phyloP scores from a whole-genome alignment of 2,329 filamentous ascomycete species.

The Phoma sp. region DNA sequence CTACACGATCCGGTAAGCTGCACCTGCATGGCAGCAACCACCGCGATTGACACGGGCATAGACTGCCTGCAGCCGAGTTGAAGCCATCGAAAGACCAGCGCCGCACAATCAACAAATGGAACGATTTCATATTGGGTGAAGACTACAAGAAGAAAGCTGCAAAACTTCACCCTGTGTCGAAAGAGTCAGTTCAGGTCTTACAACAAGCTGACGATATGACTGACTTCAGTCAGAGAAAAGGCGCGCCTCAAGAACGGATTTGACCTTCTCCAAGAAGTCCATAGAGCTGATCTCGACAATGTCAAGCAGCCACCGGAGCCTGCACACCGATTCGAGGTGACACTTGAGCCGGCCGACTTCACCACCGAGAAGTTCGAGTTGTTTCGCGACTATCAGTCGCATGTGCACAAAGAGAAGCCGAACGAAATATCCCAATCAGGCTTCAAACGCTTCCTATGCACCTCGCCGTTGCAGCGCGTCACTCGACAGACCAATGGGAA shows the following conservation, averaged over 20 bases:
- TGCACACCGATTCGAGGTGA: conserved; percentile 71
- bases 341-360: conserved; percentile 72
- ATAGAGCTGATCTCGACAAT: conserved; percentile 67
- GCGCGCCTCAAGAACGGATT: conserved; percentile 72
- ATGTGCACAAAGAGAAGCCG: conserved; percentile 72
- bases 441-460: conserved; percentile 77
- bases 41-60: conserved; percentile 29
- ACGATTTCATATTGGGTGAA: conserved; percentile 72
- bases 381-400: conserved; percentile 76
- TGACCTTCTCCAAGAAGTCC: conserved; percentile 69
- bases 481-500: conserved; percentile 57
- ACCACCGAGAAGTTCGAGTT: conserved; percentile 77
- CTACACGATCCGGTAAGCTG: conserved; percentile 71
- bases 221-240: conserved; percentile 53
- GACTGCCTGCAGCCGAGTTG: conserved; percentile 70
- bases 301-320: conserved; percentile 67
- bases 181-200: conserved; percentile 54
- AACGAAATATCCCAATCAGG: conserved; percentile 64
- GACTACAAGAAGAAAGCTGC: conserved; percentile 69
- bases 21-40: not conserved
- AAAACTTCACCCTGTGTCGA: conserved; percentile 69
- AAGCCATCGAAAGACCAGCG: conserved; percentile 74
- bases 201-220: not conserved
- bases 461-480: conserved; percentile 66
- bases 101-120: conserved; percentile 78